Percentiles rank a stretch among this genome's conserved stretches.
These are phyloP conservation scores for Haematococcus lacustris DNA, from an alignment of 139 green algal genomes.

Conservation along the genomic window DNA sequence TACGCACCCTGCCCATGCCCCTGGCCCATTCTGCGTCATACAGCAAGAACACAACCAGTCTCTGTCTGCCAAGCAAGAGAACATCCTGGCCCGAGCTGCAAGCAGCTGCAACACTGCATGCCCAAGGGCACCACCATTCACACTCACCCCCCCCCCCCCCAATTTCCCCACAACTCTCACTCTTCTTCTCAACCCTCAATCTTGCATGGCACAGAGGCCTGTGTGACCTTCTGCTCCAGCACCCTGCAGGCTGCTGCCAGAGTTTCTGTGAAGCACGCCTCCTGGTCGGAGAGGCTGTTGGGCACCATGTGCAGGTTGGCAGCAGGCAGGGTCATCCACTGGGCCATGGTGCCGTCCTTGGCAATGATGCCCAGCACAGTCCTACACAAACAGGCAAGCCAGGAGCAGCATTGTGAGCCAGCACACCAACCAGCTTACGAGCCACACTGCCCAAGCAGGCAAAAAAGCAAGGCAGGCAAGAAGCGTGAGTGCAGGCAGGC, in stretches of 20 bases:
- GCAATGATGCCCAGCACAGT: slow-evolving; percentile 72
- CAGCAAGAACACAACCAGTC: neutral
- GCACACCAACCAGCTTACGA: no score
- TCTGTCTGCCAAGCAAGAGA: neutral
- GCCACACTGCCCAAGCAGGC: no score
- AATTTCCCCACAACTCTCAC: no score
- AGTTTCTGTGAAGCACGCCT: slow-evolving; percentile 63
- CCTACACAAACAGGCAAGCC: slow-evolving; percentile 21
- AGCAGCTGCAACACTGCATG: neutral
- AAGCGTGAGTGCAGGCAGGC: no score
- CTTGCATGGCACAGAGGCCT: slow-evolving; percentile 5
- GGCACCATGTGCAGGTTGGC: slow-evolving; percentile 61
- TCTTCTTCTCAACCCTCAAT: no score
- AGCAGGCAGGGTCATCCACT: slow-evolving; percentile 50
- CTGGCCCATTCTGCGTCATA: neutral
- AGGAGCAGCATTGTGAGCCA: no score
- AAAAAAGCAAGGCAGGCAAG: no score
- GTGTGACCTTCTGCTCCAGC: slow-evolving; percentile 45
- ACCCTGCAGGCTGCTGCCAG: slow-evolving; percentile 66
- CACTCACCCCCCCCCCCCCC: neutral
- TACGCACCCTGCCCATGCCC: no score
- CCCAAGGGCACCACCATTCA: no score
- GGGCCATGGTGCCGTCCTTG: slow-evolving; percentile 50
- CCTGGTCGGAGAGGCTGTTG: slow-evolving; percentile 35
- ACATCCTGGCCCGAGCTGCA: neutral